These are phyloP conservation scores for Lepiota venenata DNA, from an alignment of 768 basidiomycete genomes.

Conservation along the genomic window DNA sequence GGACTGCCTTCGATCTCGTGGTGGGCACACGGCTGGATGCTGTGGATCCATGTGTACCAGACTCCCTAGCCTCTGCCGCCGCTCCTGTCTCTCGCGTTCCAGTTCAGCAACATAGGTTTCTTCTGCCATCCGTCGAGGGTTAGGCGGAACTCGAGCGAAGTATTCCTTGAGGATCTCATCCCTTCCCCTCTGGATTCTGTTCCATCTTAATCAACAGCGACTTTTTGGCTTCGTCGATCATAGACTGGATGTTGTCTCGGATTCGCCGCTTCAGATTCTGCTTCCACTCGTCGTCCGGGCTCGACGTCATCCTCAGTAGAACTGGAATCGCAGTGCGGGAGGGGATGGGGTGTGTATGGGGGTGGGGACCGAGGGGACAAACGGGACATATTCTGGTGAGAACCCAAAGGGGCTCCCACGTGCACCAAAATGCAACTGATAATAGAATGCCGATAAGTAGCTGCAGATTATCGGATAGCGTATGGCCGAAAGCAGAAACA, in stretches of 20 bases:
- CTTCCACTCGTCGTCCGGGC: constrained; percentile 59
- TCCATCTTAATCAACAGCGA: constrained; percentile 50
- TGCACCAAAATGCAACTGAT: too few relatives aligned
- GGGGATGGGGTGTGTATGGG: too few relatives aligned
- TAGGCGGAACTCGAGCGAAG: constrained; percentile 32
- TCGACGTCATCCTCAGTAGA: constrained; percentile 27
- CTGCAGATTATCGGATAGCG: too few relatives aligned
- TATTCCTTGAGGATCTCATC: constrained; percentile 33
- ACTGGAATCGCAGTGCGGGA: too few relatives aligned
- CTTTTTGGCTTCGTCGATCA: constrained; percentile 65
- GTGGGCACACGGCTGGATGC: too few relatives aligned
- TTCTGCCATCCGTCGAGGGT: constrained; percentile 40
- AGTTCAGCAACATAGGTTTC: constrained; percentile 44
- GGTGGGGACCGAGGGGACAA: too few relatives aligned
- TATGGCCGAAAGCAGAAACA: too few relatives aligned
- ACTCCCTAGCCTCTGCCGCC: constrained; percentile 29
- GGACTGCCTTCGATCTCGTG: too few relatives aligned
- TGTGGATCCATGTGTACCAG: too few relatives aligned
- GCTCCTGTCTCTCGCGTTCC: constrained; percentile 45
- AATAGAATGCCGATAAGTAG: too few relatives aligned
- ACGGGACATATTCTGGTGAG: too few relatives aligned
- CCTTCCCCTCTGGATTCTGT: constrained; percentile 32
- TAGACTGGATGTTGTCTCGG: constrained; percentile 35
- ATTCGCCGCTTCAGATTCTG: constrained; percentile 41
- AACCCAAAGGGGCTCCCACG: too few relatives aligned